A percentile compares a stretch with the other conserved stretches of the same genome.
Evolutionary conservation across 495 filamentous ascomycete species (phyloP).

Genomic region (Chaetomidium leptoderma): DNA sequence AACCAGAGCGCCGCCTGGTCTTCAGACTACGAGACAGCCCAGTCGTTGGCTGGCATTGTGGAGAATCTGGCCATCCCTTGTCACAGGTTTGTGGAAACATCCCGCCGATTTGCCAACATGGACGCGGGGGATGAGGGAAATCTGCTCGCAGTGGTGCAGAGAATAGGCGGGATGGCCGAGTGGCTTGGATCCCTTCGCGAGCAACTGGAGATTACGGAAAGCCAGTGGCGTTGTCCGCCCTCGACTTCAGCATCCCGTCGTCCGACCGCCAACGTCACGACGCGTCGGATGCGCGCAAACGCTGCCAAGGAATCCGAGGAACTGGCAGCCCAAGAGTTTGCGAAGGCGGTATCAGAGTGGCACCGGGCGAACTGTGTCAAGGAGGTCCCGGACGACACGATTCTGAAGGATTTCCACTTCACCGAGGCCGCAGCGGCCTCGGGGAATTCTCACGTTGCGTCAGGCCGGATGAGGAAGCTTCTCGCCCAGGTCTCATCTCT

Average conservation of each 20-base stretch:
- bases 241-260: neutral
- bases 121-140: neutral
- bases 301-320: neutral
- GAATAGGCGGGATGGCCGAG: conserved; percentile 7
- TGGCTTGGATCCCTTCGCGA: neutral
- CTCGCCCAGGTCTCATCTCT: conserved; percentile 51
- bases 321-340: conserved; percentile 1
- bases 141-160: neutral
- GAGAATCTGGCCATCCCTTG: conserved; percentile 12
- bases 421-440: conserved; percentile 14
- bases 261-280: neutral
- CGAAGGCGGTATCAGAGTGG: conserved; percentile 23
- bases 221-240: neutral
- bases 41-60: conserved; percentile 5
- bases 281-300: neutral
- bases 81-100: conserved; percentile 12
- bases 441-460: neutral
- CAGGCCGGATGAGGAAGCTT: conserved; percentile 48
- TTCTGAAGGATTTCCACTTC: conserved; percentile 28
- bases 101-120: neutral
- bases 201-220: neutral
- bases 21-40: conserved; percentile 1
- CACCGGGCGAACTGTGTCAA: conserved; percentile 37
- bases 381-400: conserved; percentile 37
- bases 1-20: neutral